Base-by-base conservation (phyloP, 1,284 basidiomycete species). In the Hymenochaete sp. region DNA sequence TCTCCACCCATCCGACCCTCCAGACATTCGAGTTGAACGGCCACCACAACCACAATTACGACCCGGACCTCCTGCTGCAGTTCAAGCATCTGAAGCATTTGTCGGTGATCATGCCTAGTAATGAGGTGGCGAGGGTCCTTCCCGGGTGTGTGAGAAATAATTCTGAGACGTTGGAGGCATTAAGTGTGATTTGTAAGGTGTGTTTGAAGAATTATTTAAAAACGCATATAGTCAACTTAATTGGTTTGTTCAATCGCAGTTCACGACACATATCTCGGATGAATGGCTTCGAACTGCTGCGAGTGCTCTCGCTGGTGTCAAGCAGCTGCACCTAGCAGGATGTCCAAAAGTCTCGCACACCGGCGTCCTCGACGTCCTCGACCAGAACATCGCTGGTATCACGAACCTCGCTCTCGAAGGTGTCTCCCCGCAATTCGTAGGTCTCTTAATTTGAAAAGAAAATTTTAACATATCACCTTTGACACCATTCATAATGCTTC, bases 161-260 rank as follows among this genome's bases (percentile, higher is more conserved):
- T 2, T 66, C 67, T 0, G 36, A 56, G 19, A 70, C 66, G 2
- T 62, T 87, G 38, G 64, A 65, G 32, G 73, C 64, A 47, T 60
- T 87, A 39, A 77, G 74, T 3, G 55, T 87, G 4, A 71, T 84
- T 32, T 86, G 82, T 62, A 80, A 79, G 67, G 84, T 77, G 50
- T 49, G 65, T 42, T 18, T 4, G 3, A 9, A 14, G 25, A 11
- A 10, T 44, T 37, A n/a, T 16, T 22, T 43, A 22, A 10, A 18
- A 36, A 4, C 38, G 38, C 36, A 32, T 14, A 33, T 35, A 21
- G 16, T 27, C 5, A 6, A 19, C 10, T 51, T 10, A 26, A 52
- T 32, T 46, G 41, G 32, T 43, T 33, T 3, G 39, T 45, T 47
- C 39, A 24, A 49, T 16, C 4, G 3, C 3, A 42, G 25, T 37